These are phyloP conservation scores for Calonectria henricotiae DNA, from an alignment of 2,329 filamentous ascomycete species.

Conservation along the genomic window DNA sequence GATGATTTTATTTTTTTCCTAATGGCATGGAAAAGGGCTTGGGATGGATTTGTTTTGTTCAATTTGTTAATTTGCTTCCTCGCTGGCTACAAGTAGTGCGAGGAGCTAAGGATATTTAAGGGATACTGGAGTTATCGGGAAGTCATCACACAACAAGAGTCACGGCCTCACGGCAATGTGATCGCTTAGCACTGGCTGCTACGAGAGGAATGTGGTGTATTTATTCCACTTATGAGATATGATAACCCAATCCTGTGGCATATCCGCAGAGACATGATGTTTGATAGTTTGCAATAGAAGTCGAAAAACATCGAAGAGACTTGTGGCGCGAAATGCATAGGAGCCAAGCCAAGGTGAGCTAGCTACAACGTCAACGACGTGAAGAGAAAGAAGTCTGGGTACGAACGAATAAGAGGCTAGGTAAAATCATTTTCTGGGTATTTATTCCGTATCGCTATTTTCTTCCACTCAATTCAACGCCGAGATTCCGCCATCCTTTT, in stretches of 20 bases:
- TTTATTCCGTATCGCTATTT: constrained; percentile 24
- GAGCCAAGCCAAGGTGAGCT: not conserved
- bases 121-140: constrained; percentile 13
- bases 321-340: not conserved
- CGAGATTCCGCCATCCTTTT: constrained; percentile 6
- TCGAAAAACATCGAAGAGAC: not conserved
- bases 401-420: not conserved
- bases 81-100: not conserved
- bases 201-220: not conserved
- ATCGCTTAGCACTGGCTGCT: constrained; percentile 12
- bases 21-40: not conserved
- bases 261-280: constrained; percentile 6
- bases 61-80: not conserved
- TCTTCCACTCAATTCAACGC: constrained; percentile 22
- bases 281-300: constrained; percentile 11
- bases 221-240: constrained; percentile 30
- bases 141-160: constrained; percentile 13
- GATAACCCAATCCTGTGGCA: constrained; percentile 13
- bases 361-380: not conserved
- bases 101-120: not conserved
- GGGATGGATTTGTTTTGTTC: not conserved
- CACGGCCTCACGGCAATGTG: constrained; percentile 25
- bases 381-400: not conserved
- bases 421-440: constrained; percentile 35
- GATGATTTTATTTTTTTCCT: not conserved